Evolutionary conservation across 176 grass and related monocot genomes (phyloP).

Genomic region (Oryza meyeriana): DNA sequence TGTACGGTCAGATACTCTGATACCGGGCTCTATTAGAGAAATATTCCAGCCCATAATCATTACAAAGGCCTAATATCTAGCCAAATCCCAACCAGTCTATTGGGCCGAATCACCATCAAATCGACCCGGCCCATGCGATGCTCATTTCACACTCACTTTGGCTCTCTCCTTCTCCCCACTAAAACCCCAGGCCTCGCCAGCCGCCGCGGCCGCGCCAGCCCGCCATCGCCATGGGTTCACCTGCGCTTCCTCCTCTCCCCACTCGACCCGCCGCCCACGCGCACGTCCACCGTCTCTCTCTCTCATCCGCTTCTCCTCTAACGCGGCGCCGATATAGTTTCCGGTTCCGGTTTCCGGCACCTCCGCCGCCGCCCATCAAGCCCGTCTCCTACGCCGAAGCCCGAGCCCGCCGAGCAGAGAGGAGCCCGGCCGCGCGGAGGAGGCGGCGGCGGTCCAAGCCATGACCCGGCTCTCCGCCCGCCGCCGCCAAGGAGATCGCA

Average conservation of each 20-base stretch:
- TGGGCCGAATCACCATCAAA: too few relatives aligned
- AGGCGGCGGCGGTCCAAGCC: background rate
- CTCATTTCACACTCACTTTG: constrained; percentile 2
- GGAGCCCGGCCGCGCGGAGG: background rate
- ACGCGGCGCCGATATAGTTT: too few relatives aligned
- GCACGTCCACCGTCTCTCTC: constrained; percentile 27
- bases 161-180: background rate
- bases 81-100: too few relatives aligned
- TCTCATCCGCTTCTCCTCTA: constrained; percentile 35
- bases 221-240: constrained; percentile 58
- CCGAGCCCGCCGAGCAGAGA: constrained; percentile 36
- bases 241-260: constrained; percentile 53
- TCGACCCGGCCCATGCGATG: background rate
- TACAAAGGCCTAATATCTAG: too few relatives aligned
- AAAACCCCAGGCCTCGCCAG: constrained; percentile 48
- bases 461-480: background rate
- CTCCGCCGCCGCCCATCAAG: constrained; percentile 44
- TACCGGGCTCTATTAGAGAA: too few relatives aligned
- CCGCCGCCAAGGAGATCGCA: constrained; percentile 7
- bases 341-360: constrained; percentile 25
- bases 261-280: constrained; percentile 13
- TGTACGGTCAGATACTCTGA: too few relatives aligned
- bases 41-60: too few relatives aligned
- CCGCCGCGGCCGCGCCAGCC: constrained; percentile 33
- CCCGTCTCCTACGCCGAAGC: constrained; percentile 79